Evolutionary conservation across 441 rosid species (phyloP).

Genomic region (Daphne laureola): DNA sequence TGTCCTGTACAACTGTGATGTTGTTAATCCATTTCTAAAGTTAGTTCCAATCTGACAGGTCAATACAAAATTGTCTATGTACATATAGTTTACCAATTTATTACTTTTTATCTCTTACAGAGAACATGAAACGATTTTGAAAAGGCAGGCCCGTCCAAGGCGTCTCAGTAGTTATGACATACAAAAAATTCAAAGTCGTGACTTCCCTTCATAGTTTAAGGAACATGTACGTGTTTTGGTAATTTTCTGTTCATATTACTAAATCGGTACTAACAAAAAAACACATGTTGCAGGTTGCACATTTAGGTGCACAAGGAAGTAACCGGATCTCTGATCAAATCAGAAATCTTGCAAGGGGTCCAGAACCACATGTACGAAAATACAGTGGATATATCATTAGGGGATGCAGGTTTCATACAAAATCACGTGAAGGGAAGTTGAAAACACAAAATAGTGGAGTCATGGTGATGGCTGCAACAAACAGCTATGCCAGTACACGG

Average conservation of each 20-base stretch:
- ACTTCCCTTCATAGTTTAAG: neutral
- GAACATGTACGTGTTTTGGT: neutral
- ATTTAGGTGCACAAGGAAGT: neutral
- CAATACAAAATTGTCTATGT: neutral
- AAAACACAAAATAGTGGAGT: neutral
- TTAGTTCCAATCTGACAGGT: neutral
- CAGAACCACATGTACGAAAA: neutral
- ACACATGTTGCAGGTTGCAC: neutral
- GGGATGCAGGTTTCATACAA: neutral
- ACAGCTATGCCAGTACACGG: neutral
- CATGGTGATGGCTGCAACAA: neutral
- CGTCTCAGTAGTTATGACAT: neutral
- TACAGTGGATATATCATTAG: neutral
- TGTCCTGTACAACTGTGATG: neutral
- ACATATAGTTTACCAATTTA: neutral
- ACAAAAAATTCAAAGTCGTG: neutral
- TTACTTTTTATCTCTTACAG: neutral
- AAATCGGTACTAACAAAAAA: too few relatives aligned
- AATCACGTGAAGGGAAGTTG: neutral
- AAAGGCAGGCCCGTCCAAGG: neutral
- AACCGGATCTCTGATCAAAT: neutral
- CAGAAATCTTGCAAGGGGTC: neutral
- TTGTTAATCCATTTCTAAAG: neutral
- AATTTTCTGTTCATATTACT: neutral
- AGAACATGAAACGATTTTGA: neutral